Base-by-base conservation (phyloP, 2,329 filamentous ascomycete genomes). In the Penicillium sp. region DNA sequence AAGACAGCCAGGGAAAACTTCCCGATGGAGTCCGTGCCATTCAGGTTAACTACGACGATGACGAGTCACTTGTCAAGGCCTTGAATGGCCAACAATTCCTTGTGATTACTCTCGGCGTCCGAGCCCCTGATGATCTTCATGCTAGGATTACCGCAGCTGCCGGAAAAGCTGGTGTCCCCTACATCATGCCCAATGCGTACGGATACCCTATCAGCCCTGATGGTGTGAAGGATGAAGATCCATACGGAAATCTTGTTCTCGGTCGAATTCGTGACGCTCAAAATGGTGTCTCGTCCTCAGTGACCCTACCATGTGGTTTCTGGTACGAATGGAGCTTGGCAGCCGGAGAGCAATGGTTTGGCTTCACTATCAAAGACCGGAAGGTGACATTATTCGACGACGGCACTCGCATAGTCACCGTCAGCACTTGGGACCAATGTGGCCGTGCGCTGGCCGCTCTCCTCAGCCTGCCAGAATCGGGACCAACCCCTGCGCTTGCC, bases 401-500 rank as follows among this genome's bases (percentile, higher is more conserved):
- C 10, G 83, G 83, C 0, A 72, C 72, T 13, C 74, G 71, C 1
- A 73, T 67, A 47, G 77, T 84, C 58, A 79, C 76, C 52, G 77
- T 72, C 1, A 79, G 75, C n/a, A 85, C 83, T 0, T 82, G 76
- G 76, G 57, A 66, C 4, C 81, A 84, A 64, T 69, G 74, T 58
- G 74, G 73, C 52, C 60, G 71, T 56, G 79, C 77, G 0, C 66
- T 82, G 3, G 78, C 78, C 1, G 64, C 57, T 21, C 65, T 82
- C 4, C 61, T 81, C 2, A 75, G 62, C 31, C 64, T 81, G 62
- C 37, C 57, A 53, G 5, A 68, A 65, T 28, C 54, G 77, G 19
- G 69, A 7, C 6, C 56, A 64, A 46, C 77, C 69, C 61, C 66
- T 62, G 22, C 53, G 3, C 38, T 61, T 29, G 44, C 43, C 5